Evolutionary conservation across 2,329 filamentous ascomycete species (phyloP), one percentile per base, ranked within the genome.

Genomic region (Claviceps quebecensis): DNA sequence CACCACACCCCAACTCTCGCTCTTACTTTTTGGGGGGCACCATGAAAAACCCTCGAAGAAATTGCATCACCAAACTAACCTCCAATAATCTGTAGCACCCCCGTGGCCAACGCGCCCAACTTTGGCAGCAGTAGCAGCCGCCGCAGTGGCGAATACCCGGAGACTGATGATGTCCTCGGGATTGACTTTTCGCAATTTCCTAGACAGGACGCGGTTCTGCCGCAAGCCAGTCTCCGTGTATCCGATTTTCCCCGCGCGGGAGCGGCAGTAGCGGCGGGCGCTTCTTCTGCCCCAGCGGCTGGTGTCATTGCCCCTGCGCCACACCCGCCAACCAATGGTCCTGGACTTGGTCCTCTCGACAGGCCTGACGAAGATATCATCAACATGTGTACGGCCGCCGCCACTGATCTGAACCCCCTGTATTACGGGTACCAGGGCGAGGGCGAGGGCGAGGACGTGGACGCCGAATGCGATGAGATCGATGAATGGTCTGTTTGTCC

Each of bases 401-500:
- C 26, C 13, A 9, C 47, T 29, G 44, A 29, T 16, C 37, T 26
- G 44, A 39, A 34, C 16, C 19, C 44, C n/a, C 5, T 19, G 5
- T 39, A 16, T 4, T 29, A 29, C 26, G 26, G 26, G 8, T 29
- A 29, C 26, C 26, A 29, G 26, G 26, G 8, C 19, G 19, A 19
- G 19, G 19, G 19, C 19, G 19, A 19, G 19, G 26, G 26, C 26
- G 26, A 29, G 8, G 26, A 29, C 8, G 26, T 29, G 26, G 29
- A 44, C 16, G 46, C 8, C 22, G 46, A 29, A 19, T 22, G n/a
- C 23, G 36, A 38, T 34, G 34, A 45, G 6, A 48, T 43, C 14
- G 51, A 50, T 26, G 47, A 16, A 47, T 50, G 41, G 51, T 53
- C 47, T 47, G 51, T 50, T 53, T 19, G 48, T 53, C 51, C 48